These are phyloP conservation scores for Camellia sinensis DNA, from an alignment of 148 eudicot genomes.

Conservation along the genomic window DNA sequence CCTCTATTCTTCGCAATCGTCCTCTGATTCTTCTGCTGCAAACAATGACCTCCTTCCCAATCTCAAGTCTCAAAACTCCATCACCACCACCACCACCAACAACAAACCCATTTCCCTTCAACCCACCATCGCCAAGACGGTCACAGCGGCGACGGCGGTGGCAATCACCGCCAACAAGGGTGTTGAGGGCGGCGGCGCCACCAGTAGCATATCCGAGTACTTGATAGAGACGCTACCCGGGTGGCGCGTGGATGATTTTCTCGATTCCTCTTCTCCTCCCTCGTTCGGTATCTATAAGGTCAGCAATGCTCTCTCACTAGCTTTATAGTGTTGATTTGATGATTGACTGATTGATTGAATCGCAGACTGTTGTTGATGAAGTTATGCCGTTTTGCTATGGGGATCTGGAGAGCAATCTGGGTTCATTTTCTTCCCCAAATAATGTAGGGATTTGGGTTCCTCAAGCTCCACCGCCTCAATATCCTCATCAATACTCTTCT, in stretches of 20 bases:
- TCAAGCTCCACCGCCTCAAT: slow-evolving; percentile 38
- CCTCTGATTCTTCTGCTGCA: slow-evolving; percentile 1
- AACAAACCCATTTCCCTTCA: slow-evolving; percentile 18
- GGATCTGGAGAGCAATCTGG: slow-evolving; percentile 29
- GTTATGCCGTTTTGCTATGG: slow-evolving; percentile 42
- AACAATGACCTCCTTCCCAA: slow-evolving; percentile 21
- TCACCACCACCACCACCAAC: slow-evolving; percentile 11
- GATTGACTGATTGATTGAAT: background rate
- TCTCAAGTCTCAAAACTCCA: slow-evolving; percentile 23
- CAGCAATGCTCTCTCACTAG: slow-evolving; percentile 5
- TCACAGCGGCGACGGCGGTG: background rate
- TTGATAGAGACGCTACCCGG: slow-evolving; percentile 74
- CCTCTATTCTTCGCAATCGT: slow-evolving; percentile 15
- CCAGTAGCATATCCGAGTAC: slow-evolving; percentile 68
- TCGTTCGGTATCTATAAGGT: slow-evolving; percentile 47
- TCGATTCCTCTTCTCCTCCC: slow-evolving; percentile 42
- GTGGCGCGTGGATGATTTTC: slow-evolving; percentile 80
- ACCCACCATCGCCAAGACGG: background rate
- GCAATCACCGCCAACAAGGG: background rate
- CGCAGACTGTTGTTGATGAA: slow-evolving; percentile 22
- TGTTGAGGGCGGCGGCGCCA: slow-evolving; percentile 17
- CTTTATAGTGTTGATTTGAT: background rate
- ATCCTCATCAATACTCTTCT: slow-evolving; percentile 10
- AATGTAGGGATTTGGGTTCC: slow-evolving; percentile 61
- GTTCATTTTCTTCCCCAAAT: slow-evolving; percentile 23